Evolutionary conservation across 352 stramenopile species (phyloP), one percentile per base, ranked within the genome.

Genomic region (Thraustochytrium striatum): DNA sequence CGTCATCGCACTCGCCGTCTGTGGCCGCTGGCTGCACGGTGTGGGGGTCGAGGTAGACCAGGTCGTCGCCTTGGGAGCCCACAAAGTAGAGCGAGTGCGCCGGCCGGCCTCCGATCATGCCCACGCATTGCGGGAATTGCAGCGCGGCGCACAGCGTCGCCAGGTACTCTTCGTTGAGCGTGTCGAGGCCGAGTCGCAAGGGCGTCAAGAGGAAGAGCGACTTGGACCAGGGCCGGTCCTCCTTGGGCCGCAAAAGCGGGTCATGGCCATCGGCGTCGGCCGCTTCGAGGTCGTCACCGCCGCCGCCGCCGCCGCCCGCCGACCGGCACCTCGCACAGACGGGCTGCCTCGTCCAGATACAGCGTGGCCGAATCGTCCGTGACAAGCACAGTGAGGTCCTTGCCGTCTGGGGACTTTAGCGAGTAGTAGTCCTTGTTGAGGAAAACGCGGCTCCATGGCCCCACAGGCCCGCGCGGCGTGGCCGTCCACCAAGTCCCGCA

Each of bases 71-170:
- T 78, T 94, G 88, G 3, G 91, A 87, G 36, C 92, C 93, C 43
- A 97, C 95, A 88, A 97, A 98, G 85, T 96, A 98, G 57, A 97
- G 89, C 11, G 94, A 96, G 85, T 97, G 92, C 7, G 92, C 87
- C 43, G 94, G 94, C 78, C 94, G 95, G 70, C 94, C 94, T 47
- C 94, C 94, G 38, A 98, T 90, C 81, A 98, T 94, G 8, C 94
- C 94, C 25, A 97, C 90, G 43, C 90, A 97, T 82, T 97, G 92
- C 16, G 91, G 90, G 52, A 98, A 92, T 70, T 86, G 82, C 65
- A 98, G 92, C 28, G 88, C 91, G 58, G 89, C 86, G 43, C 89
- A 75, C 21, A 95, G 69, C 30, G 88, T 86, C 57, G 35, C 35
- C 35, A 94, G 87, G 81, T 94, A 95, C 38, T 85, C 81, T 44